Conservation (phyloP, 345 rosid species). For the Hibiscus syriacus region DNA sequence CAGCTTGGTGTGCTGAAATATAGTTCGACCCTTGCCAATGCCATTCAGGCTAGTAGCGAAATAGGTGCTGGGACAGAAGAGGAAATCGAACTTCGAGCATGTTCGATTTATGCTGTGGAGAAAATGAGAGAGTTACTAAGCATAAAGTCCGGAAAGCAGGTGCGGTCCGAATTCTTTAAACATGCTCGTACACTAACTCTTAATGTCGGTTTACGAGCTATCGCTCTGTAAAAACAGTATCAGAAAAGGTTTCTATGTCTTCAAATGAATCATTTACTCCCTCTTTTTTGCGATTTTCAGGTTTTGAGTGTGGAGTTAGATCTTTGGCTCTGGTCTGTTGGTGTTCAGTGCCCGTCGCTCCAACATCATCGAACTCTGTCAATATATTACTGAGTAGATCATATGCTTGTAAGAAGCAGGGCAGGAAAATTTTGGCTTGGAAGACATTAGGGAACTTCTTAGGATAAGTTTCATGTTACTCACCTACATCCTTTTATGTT, state of each 20-base stretch:
- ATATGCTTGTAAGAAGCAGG: not conserved
- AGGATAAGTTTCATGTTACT: not conserved
- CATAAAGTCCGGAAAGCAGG: slow-evolving; percentile 71
- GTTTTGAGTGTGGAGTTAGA: too few relatives aligned
- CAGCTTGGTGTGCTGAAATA: slow-evolving; percentile 73
- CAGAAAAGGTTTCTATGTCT: not conserved
- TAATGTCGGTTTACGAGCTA: not conserved
- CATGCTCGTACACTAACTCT: not conserved
- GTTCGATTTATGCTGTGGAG: slow-evolving; percentile 76
- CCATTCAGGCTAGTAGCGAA: slow-evolving; percentile 34
- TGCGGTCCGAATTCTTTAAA: slow-evolving; percentile 11
- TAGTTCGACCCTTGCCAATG: too few relatives aligned
- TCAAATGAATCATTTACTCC: not conserved
- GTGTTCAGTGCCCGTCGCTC: too few relatives aligned
- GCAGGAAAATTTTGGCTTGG: not conserved
- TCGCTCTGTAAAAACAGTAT: not conserved
- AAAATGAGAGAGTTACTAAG: too few relatives aligned
- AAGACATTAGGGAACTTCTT: too few relatives aligned
- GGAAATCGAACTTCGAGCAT: slow-evolving; percentile 77
- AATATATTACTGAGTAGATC: slow-evolving; percentile 37
- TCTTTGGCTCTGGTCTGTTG: too few relatives aligned
- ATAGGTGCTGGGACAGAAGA: slow-evolving; percentile 68
- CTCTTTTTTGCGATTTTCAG: slow-evolving; percentile 28
- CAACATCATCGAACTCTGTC: too few relatives aligned
- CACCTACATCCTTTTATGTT: not conserved